Evolutionary conservation across 2,329 filamentous ascomycete genomes (phyloP), one percentile per base, ranked within the genome.

Genomic region (Fusarium sp.): DNA sequence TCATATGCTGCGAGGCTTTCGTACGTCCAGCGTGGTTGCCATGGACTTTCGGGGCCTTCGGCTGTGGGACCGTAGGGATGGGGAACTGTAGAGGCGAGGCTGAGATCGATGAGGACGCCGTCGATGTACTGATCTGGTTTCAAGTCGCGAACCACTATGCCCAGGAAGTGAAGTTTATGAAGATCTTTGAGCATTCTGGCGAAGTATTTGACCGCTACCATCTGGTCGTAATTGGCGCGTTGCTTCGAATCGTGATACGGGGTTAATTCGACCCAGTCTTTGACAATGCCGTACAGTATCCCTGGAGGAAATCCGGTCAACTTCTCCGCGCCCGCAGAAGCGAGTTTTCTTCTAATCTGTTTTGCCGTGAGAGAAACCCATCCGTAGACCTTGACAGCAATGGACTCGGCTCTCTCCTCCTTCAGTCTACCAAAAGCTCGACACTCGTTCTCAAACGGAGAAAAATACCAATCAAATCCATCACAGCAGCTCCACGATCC

Each of bases 1-100:
- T 72, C 69, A 24, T 50, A 64, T 20, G 69, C 63, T n/a, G 69
- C 69, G 6, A 72, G 15, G 17, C 69, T 69, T 17, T 63, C 24
- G 24, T 45, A 72, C 0, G 57, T 59, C 69, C 69, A 72, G 9
- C 20, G 30, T 8, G 63, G 63, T n/a, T 59, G 38, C 17, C 38
- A 22, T 3, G 28, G 15, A 26, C 15, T 22, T 15, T 36, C 39
- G 6, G 14, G 22, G 35, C 26, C 22, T 3, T 26, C 8, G 1
- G 12, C 15, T 0, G 22, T 44, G 9, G 69, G 69, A 5, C 69
- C 63, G 20, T 41, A 53, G 18, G 69, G 69, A 10, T 72, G 63
- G 15, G 69, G 69, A 5, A 50, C 65, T 17, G 69, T 72, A 5
- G 24, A 39, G 2, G 69, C 59, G 8, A 67, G 35, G 9, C 69